Base-by-base conservation (phyloP, 208 protist species). In the Acanthamoeba sp. region DNA sequence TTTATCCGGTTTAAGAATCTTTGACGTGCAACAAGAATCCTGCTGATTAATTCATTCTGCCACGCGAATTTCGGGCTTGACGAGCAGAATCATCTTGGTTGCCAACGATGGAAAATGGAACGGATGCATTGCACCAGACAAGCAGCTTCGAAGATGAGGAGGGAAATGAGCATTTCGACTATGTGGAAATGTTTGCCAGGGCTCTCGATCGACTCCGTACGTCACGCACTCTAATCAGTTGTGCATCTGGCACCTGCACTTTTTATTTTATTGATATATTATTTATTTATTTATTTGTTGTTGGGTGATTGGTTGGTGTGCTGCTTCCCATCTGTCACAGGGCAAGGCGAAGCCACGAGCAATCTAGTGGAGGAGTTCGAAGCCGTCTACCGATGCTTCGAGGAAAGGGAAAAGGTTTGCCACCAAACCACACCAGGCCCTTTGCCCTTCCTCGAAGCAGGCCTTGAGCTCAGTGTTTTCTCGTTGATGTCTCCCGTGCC, bases 281-380 rank as follows among this genome's bases (percentile, higher is more conserved):
- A 62, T 27, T 62, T 27, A 62, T 27, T 27, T 62, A 5, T 62
- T 62, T 27, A 27, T n/a, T n/a, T 62, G 4, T 62, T 62, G 4
- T 62, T 62, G 22, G 4, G 22, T 62, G 55, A 62, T 27, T 62
- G 4, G 22, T n/a, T 62, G 2, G 24, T 62, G 29, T 76, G 62
- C 62, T 22, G 10, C 18, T 22, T 32, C 5, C 62, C 29, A 4
- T 40, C 16, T 78, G 69, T 24, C 69, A 48, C 69, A 78, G 69
- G 69, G 2, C 69, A 32, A 78, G 69, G 69, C 1, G 69, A 78
- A 78, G 34, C 38, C 14, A 48, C 69, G 32, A 45, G 38, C 69
- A 78, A n/a, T 24, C 34, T 78, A 10, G 69, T 78, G 18, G 69
- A 78, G 38, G 69, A 78, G 69, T 78, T 78, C n/a, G 69, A 78